These are phyloP conservation scores for Exophiala bonariae DNA, from an alignment of 2,329 filamentous ascomycete species.

Conservation along the genomic window DNA sequence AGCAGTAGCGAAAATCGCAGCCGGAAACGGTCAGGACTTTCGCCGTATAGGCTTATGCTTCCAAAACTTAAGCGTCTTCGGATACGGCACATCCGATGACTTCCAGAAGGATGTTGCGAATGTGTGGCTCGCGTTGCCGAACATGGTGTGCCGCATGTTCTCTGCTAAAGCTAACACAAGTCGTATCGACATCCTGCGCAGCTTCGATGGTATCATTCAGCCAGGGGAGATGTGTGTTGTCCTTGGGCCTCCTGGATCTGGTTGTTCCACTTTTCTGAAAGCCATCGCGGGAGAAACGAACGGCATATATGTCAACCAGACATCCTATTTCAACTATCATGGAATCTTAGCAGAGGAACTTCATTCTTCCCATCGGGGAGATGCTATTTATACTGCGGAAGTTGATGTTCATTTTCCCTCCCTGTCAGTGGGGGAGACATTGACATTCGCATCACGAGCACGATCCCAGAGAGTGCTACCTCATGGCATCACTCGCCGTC, in stretches of 20 bases:
- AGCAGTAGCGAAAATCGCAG: conserved; percentile 71
- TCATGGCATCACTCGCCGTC: conserved; percentile 40
- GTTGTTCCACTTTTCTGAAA: conserved; percentile 79
- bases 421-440: conserved; percentile 74
- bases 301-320: conserved; percentile 68
- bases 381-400: conserved; percentile 84
- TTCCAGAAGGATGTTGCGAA: conserved; percentile 38
- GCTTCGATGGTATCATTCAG: conserved; percentile 19
- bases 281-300: conserved; percentile 78
- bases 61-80: conserved; percentile 44
- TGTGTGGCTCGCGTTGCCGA: conserved; percentile 4
- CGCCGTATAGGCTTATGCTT: conserved; percentile 30
- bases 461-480: conserved; percentile 47
- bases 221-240: conserved; percentile 56
- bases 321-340: conserved; percentile 78
- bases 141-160: neutral
- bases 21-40: conserved; percentile 61
- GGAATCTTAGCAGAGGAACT: conserved; percentile 69
- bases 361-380: conserved; percentile 74
- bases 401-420: conserved; percentile 79
- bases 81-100: conserved; percentile 43
- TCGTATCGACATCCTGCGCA: conserved; percentile 27
- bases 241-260: conserved; percentile 51
- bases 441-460: conserved; percentile 59
- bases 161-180: neutral